Evolutionary conservation across 768 basidiomycete species (phyloP).

Genomic region (Mycena pura): DNA sequence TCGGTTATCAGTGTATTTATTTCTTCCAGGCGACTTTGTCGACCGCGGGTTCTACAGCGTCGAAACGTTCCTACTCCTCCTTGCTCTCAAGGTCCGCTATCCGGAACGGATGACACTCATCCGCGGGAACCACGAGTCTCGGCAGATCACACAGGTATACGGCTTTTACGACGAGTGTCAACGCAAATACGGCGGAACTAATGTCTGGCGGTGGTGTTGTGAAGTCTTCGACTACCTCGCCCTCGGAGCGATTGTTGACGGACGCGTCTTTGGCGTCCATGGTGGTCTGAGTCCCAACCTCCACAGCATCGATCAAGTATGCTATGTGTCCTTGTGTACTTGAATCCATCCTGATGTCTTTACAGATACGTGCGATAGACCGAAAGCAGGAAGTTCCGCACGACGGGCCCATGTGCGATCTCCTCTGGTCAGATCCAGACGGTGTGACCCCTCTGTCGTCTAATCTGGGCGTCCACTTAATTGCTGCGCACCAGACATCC

Average conservation of each 20-base stretch:
- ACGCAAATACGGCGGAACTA: slow-evolving; percentile 90
- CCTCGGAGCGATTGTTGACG: slow-evolving; percentile 95
- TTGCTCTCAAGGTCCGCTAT: slow-evolving; percentile 96
- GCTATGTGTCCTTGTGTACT: slow-evolving; percentile 26
- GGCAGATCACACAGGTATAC: slow-evolving; percentile 97
- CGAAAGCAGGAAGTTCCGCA: slow-evolving; percentile 98
- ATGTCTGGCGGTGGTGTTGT: slow-evolving; percentile 98
- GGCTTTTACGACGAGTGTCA: slow-evolving; percentile 97
- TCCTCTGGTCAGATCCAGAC: slow-evolving; percentile 99
- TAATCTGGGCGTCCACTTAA: neutral
- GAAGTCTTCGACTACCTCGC: slow-evolving; percentile 98
- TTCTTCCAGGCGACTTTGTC: slow-evolving; percentile 89
- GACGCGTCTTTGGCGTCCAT: slow-evolving; percentile 96
- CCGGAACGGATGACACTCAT: slow-evolving; percentile 97
- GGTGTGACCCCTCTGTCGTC: slow-evolving; percentile 56
- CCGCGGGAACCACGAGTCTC: slow-evolving; percentile 95
- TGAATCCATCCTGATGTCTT: neutral
- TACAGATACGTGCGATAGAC: slow-evolving; percentile 91
- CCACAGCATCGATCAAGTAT: slow-evolving; percentile 86
- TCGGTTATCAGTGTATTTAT: slow-evolving; percentile 17
- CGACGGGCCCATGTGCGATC: slow-evolving; percentile 98
- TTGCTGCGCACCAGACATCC: slow-evolving; percentile 67
- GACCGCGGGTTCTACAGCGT: slow-evolving; percentile 98
- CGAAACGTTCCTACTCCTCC: slow-evolving; percentile 92
- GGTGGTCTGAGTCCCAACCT: slow-evolving; percentile 93